Conservation (phyloP, 257 asterid genomes). For the Nicotiana tomentosiformis region DNA sequence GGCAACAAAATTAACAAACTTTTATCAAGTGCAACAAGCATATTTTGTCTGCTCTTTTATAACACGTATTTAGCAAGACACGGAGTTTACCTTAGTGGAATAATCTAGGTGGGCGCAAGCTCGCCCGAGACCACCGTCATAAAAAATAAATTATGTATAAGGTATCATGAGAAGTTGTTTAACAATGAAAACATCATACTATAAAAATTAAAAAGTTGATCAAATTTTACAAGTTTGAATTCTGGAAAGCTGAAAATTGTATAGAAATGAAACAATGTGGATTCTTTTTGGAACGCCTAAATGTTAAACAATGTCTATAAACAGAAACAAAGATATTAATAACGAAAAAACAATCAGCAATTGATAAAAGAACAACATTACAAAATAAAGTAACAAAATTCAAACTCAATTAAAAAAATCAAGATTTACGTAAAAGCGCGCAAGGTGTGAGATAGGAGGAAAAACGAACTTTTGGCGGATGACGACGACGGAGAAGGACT, state of each 20-base stretch:
- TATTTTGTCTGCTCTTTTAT: not conserved
- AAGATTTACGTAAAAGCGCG: not conserved
- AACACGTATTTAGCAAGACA: not conserved
- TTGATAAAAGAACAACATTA: not conserved
- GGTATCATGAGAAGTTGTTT: not conserved
- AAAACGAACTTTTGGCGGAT: not conserved
- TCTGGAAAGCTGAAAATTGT: not conserved
- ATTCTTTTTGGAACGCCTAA: not conserved
- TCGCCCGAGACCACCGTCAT: too few relatives aligned
- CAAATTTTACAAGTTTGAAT: not conserved
- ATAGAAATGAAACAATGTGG: not conserved
- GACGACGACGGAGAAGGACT: not conserved
- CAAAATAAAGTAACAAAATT: not conserved
- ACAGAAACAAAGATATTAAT: not conserved
- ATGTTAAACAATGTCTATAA: not conserved
- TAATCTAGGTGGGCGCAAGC: too few relatives aligned
- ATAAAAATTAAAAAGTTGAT: not conserved
- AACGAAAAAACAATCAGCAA: not conserved
- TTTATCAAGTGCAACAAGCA: not conserved
- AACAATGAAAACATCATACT: not conserved
- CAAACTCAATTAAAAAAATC: not conserved
- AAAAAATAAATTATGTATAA: not conserved
- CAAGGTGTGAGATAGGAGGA: not conserved
- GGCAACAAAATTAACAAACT: not conserved
- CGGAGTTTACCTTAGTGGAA: not conserved